Conservation (phyloP, 2,329 filamentous ascomycete genomes). For the Claviceps maximensis region DNA sequence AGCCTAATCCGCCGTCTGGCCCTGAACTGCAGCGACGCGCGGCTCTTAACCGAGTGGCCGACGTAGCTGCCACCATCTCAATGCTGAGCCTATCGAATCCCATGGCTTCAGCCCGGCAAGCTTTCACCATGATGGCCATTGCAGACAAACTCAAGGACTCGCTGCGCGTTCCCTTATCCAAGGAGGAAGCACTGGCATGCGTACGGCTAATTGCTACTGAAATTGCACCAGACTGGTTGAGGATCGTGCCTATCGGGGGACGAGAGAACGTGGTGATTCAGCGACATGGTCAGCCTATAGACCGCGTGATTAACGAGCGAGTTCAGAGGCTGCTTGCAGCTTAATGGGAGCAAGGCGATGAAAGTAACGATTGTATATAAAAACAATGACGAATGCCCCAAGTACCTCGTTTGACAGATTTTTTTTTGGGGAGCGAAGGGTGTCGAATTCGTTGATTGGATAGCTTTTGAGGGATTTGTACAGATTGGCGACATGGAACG, state of each 20-base stretch:
- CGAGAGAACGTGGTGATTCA: conserved; percentile 46
- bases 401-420: not conserved
- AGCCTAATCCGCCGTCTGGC: conserved; percentile 41
- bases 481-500: not conserved
- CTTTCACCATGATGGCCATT: conserved; percentile 52
- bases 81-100: conserved; percentile 46
- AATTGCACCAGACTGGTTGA: conserved; percentile 43
- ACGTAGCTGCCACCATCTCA: conserved; percentile 54
- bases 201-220: conserved; percentile 39
- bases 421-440: not conserved
- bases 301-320: conserved; percentile 23
- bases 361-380: not conserved
- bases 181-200: conserved; percentile 37
- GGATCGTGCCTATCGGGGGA: conserved; percentile 36
- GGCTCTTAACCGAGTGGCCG: conserved; percentile 54
- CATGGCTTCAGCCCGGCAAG: conserved; percentile 38
- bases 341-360: conserved; percentile 5
- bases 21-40: conserved; percentile 47
- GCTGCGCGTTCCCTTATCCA: conserved; percentile 39
- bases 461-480: not conserved
- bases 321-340: conserved; percentile 20
- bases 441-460: not conserved
- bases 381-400: not conserved
- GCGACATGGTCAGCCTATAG: conserved; percentile 26
- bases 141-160: conserved; percentile 57